Percentiles rank a stretch among this genome's conserved stretches.
These are phyloP conservation scores for Wallacemonas sp. DNA, from an alignment of 208 protist species.

Conservation along the genomic window DNA sequence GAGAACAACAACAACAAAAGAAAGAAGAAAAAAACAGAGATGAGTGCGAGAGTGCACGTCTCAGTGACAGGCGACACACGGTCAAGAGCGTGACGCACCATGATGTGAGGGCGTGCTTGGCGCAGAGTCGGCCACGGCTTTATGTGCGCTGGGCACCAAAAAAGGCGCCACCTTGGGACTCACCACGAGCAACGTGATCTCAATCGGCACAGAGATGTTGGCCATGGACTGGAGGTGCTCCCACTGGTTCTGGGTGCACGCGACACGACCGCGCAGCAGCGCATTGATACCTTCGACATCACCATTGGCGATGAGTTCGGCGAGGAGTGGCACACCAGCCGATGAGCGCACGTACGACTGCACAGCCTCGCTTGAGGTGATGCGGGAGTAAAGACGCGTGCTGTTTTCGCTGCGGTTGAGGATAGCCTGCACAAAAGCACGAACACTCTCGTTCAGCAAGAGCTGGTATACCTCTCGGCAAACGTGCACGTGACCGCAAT, in stretches of 20 bases:
- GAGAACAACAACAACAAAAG: too few relatives aligned
- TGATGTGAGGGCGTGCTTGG: neutral
- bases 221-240: slow-evolving; percentile 5
- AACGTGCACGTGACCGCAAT: slow-evolving; percentile 61
- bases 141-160: neutral
- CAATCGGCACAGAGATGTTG: neutral
- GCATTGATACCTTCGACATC: slow-evolving; percentile 29
- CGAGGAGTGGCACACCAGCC: slow-evolving; percentile 27
- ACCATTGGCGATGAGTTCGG: slow-evolving; percentile 25
- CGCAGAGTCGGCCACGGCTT: neutral
- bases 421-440: slow-evolving; percentile 29
- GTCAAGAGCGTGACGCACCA: neutral
- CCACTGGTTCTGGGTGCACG: slow-evolving; percentile 12
- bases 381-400: slow-evolving; percentile 20
- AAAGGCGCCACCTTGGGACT: slow-evolving; percentile 24
- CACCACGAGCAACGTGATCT: slow-evolving; percentile 17
- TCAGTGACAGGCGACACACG: too few relatives aligned
- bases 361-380: slow-evolving; percentile 20
- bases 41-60: too few relatives aligned
- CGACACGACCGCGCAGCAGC: slow-evolving; percentile 20
- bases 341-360: slow-evolving; percentile 30
- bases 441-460: slow-evolving; percentile 28
- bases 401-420: slow-evolving; percentile 18
- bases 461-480: slow-evolving; percentile 34
- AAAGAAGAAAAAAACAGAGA: slow-evolving; percentile 10